phyloP scores from a whole-genome alignment of 1,284 basidiomycete species.

The Ceratobasidium theobromae region DNA sequence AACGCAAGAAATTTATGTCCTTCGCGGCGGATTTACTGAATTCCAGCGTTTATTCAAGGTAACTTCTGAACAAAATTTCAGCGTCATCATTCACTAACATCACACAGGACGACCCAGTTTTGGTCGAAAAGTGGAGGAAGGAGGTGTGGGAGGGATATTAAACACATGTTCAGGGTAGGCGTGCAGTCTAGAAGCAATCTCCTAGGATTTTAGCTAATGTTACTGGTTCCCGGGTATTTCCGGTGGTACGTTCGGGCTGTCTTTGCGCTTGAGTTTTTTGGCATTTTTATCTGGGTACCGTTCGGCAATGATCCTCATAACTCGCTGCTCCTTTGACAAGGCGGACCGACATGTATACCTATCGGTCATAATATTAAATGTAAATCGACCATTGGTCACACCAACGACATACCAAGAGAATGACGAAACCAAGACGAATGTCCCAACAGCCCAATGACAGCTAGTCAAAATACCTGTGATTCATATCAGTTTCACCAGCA shows the following conservation, averaged over 20 bases:
- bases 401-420: conserved; percentile 51
- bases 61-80: too few species aligned
- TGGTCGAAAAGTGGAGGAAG: conserved; percentile 74
- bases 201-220: neutral
- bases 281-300: conserved; percentile 40
- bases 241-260: neutral
- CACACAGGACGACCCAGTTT: conserved; percentile 59
- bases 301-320: conserved; percentile 60
- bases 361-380: conserved; percentile 2
- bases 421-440: conserved; percentile 54
- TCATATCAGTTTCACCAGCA: neutral
- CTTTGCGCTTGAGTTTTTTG: conserved; percentile 24
- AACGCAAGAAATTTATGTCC: conserved; percentile 60
- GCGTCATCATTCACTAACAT: too few species aligned
- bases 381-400: neutral
- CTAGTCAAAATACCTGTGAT: conserved; percentile 48
- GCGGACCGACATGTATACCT: conserved; percentile 66
- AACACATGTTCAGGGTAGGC: neutral
- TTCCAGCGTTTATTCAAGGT: conserved; percentile 72
- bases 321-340: conserved; percentile 55
- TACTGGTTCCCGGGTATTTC: neutral
- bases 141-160: conserved; percentile 37
- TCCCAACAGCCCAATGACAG: conserved; percentile 58
- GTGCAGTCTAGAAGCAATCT: neutral
- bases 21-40: conserved; percentile 66